Evolutionary conservation across 352 stramenopile genomes (phyloP).

Genomic region (Phytophthora fragariaefolia): DNA sequence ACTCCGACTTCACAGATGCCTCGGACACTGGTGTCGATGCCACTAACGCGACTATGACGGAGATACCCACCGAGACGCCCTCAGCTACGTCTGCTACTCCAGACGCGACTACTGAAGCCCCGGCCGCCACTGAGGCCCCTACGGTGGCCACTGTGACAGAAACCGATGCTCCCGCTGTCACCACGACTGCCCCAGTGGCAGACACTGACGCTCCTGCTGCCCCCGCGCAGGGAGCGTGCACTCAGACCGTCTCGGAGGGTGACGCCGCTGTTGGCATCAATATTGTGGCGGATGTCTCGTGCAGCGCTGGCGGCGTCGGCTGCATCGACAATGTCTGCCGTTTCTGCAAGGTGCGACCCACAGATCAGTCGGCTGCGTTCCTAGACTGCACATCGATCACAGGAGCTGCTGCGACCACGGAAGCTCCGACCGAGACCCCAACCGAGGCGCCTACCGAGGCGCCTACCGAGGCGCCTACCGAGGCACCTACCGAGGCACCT

Average conservation of each 20-base stretch:
- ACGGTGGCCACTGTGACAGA: neutral
- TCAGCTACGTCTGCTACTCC: neutral
- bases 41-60: neutral
- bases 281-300: constrained; percentile 42
- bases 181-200: constrained; percentile 1
- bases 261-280: constrained; percentile 46
- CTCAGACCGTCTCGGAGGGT: constrained; percentile 21
- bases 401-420: constrained; percentile 2
- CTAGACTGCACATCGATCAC: constrained; percentile 27
- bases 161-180: constrained; percentile 6
- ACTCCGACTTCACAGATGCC: constrained; percentile 15
- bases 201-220: constrained; percentile 6
- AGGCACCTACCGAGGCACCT: constrained; percentile 8
- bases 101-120: constrained; percentile 4
- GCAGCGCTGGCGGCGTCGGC: constrained; percentile 39
- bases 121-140: neutral
- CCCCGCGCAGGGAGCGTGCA: constrained; percentile 5
- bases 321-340: constrained; percentile 53
- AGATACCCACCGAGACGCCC: neutral
- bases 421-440: constrained; percentile 7
- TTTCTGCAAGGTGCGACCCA: constrained; percentile 44
- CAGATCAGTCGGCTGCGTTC: constrained; percentile 33
- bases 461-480: constrained; percentile 12
- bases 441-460: constrained; percentile 1
- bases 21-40: constrained; percentile 1